phyloP scores from a whole-genome alignment of 345 rosid genomes.

The Pugionium cornutum region DNA sequence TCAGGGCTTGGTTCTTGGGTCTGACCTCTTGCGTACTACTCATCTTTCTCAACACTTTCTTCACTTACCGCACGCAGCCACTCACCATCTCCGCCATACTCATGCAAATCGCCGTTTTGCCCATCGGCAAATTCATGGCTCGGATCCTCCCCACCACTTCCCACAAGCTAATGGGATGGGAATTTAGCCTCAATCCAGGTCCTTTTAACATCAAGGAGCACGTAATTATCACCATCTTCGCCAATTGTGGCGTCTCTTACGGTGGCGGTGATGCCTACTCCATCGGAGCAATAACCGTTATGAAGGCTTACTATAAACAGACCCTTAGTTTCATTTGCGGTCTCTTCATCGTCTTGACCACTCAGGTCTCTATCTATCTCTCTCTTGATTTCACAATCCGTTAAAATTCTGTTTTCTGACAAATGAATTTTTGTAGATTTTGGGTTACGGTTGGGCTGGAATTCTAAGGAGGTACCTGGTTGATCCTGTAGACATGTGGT shows the following conservation, averaged over 20 bases:
- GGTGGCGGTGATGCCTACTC: conserved; percentile 99
- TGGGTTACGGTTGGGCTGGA: conserved; percentile 99
- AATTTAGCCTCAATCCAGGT: conserved; percentile 81
- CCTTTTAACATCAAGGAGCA: conserved; percentile 98
- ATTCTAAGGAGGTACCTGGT: conserved; percentile 92
- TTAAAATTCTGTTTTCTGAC: neutral
- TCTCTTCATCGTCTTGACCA: conserved; percentile 79
- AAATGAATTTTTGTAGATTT: conserved; percentile 46
- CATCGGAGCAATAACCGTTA: conserved; percentile 93
- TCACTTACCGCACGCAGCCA: conserved; percentile 98
- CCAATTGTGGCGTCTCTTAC: conserved; percentile 83
- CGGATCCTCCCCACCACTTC: conserved; percentile 56
- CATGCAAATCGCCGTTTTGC: conserved; percentile 94
- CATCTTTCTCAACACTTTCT: conserved; percentile 98
- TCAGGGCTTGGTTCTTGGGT: conserved; percentile 93
- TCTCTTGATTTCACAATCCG: neutral
- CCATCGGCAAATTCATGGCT: conserved; percentile 93
- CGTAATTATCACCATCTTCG: conserved; percentile 90
- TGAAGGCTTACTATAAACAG: conserved; percentile 95
- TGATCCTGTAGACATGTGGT: conserved; percentile 99
- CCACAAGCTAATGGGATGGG: conserved; percentile 50
- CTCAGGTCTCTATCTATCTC: conserved; percentile 56
- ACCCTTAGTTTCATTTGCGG: conserved; percentile 70
- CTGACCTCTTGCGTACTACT: conserved; percentile 62
- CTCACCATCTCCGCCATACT: conserved; percentile 92